phyloP scores from a whole-genome alignment of 345 rosid genomes.

The Eucalyptus polyanthemos region DNA sequence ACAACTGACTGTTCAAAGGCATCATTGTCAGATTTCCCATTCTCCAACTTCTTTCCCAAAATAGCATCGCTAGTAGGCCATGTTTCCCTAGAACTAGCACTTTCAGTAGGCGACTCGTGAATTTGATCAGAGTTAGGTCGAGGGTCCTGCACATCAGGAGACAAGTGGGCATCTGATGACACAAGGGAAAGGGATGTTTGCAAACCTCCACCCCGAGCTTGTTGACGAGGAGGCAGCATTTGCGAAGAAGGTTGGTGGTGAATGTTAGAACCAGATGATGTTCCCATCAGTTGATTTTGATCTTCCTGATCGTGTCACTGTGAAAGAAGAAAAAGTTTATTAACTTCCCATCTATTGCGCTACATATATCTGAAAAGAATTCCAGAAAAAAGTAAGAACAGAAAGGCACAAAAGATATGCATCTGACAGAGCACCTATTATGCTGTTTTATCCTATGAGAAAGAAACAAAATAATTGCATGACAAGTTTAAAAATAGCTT shows the following conservation, averaged over 20 bases:
- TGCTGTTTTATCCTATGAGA: neutral
- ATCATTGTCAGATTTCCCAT: conserved; percentile 55
- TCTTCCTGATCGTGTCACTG: neutral
- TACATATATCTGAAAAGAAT: neutral
- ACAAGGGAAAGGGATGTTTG: conserved; percentile 61
- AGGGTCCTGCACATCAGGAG: conserved; percentile 47
- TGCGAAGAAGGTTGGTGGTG: conserved; percentile 42
- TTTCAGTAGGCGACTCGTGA: conserved; percentile 92
- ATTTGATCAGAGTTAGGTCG: conserved; percentile 60
- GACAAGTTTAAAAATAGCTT: neutral
- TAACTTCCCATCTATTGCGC: neutral
- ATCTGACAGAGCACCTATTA: neutral
- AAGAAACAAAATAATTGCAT: neutral
- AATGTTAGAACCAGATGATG: conserved; percentile 85
- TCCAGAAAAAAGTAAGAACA: neutral
- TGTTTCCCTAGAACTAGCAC: conserved; percentile 93
- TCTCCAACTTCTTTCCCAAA: conserved; percentile 52
- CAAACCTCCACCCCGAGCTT: conserved; percentile 44
- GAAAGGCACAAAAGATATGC: neutral
- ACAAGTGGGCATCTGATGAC: conserved; percentile 53
- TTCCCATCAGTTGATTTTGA: conserved; percentile 40
- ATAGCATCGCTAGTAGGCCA: conserved; percentile 75
- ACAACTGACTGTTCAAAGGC: conserved; percentile 58
- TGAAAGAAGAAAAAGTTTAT: neutral
- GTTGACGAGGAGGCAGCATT: conserved; percentile 93